Base-by-base conservation (phyloP, 257 asterid genomes). In the Ilex asprella region DNA sequence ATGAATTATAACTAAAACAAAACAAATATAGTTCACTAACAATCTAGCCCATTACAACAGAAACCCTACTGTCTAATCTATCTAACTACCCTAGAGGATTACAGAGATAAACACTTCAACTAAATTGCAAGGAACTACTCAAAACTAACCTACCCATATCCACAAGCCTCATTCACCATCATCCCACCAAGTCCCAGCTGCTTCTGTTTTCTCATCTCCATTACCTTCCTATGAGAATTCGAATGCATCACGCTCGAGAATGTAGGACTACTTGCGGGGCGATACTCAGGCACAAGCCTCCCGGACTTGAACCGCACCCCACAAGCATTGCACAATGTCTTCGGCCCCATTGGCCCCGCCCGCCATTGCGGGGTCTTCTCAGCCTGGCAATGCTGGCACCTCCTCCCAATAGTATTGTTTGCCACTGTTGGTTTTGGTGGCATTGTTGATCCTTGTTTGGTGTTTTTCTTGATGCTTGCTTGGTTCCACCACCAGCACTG, bases 341-440 rank as follows among this genome's bases (percentile, higher is more conserved):
- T 91, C 0, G 91, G 91, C 4, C 98, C 98, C 82, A 75, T 78
- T 0, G 98, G 98, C 0, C 98, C 98, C 0, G 94, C 94, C 47
- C 98, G 62, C 98, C 98, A 91, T 66, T 87, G 96, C 0, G 98
- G 98, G 2, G 98, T 91, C 79, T 86, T 81, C 57, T 85, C 96
- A 0, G 89, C 73, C 16, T 84, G 87, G 72, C 97, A 90, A 60
- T 90, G 97, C 71, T 75, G 55, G 73, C 97, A 87, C 78, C 78
- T 76, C 71, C 97, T 79, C 35, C 95, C 94, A 64, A 81, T 65
- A 13, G 73, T 56, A 12, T 69, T 64, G 7, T 69, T 78, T 1
- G 58, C n/a, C 9, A 35, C 53, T 53, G 41, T 5, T 6, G 81
- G 78, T 56, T 63, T 35, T 1, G 75, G 64, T 0, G 78, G 75